Evolutionary conservation across 129 eudicot species (phyloP).

Genomic region (Helianthus tuberosus): DNA sequence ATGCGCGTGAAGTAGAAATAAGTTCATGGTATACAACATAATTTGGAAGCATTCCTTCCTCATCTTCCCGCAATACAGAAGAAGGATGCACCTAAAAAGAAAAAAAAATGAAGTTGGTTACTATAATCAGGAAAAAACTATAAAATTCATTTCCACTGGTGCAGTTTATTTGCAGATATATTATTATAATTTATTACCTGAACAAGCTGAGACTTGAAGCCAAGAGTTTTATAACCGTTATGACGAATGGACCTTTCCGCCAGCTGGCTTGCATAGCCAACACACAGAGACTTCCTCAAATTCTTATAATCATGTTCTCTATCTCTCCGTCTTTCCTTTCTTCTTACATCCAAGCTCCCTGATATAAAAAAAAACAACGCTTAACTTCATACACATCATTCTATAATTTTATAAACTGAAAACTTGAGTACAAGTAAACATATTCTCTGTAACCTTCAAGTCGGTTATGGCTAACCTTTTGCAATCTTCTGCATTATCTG

Average conservation of each 20-base stretch:
- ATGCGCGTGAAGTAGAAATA: constrained; percentile 83
- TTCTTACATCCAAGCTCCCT: constrained; percentile 66
- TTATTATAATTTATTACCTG: constrained; percentile 50
- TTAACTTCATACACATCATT: not conserved
- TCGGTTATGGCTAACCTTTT: constrained; percentile 51
- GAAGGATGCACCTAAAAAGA: constrained; percentile 83
- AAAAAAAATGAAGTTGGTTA: not conserved
- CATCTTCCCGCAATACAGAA: constrained; percentile 77
- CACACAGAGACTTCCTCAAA: constrained; percentile 79
- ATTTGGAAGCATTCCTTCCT: constrained; percentile 91
- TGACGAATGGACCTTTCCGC: constrained; percentile 90
- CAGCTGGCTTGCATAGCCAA: constrained; percentile 91
- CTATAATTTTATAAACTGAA: too few relatives aligned
- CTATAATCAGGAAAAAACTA: not conserved
- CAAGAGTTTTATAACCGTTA: constrained; percentile 83
- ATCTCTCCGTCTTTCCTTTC: constrained; percentile 60
- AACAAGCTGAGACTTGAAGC: constrained; percentile 86
- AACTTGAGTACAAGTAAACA: too few relatives aligned
- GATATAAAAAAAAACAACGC: not conserved
- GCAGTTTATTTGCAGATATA: not conserved
- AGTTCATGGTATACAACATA: constrained; percentile 95
- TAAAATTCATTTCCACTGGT: not conserved
- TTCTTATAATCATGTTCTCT: constrained; percentile 58
- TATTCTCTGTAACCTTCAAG: constrained; percentile 15
- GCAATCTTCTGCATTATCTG: constrained; percentile 95